Evolutionary conservation across 2,329 filamentous ascomycete species (phyloP).

Genomic region (Alternaria incomplexa): DNA sequence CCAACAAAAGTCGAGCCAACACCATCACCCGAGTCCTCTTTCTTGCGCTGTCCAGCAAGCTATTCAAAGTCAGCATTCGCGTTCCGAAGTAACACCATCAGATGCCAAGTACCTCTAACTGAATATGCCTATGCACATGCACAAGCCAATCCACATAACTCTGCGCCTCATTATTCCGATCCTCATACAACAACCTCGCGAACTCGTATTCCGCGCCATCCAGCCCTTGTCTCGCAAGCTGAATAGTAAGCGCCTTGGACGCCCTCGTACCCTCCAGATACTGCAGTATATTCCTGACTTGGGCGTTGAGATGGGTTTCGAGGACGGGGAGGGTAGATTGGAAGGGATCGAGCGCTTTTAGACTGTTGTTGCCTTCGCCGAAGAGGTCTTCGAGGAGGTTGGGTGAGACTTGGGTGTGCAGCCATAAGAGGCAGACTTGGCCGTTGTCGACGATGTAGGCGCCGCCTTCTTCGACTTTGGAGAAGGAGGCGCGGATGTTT

Average conservation of each 20-base stretch:
- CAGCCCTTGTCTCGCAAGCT: constrained; percentile 88
- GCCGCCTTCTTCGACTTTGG: constrained; percentile 87
- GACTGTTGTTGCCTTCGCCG: constrained; percentile 72
- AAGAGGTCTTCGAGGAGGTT: constrained; percentile 92
- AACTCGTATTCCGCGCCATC: constrained; percentile 98
- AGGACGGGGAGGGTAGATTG: constrained; percentile 80
- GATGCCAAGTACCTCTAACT: constrained; percentile 68
- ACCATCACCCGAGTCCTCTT: constrained; percentile 61
- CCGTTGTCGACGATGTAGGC: constrained; percentile 96
- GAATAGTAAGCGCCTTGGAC: constrained; percentile 85
- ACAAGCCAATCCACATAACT: constrained; percentile 99
- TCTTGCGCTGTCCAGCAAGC: constrained; percentile 72
- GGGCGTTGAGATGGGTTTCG: constrained; percentile 90
- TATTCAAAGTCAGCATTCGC: constrained; percentile 24
- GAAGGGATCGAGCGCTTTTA: constrained; percentile 82
- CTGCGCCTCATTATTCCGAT: constrained; percentile 96
- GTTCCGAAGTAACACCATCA: background rate
- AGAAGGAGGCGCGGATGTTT: constrained; percentile 80
- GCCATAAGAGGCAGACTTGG: constrained; percentile 88
- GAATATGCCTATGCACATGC: constrained; percentile 89
- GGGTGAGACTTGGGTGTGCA: constrained; percentile 89
- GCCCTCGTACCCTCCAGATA: constrained; percentile 82
- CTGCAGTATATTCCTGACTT: constrained; percentile 91
- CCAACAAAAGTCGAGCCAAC: constrained; percentile 47
- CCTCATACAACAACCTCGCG: constrained; percentile 86